Conservation (phyloP, 139 green algal species). For the Chlamydomonas asymmetrica region DNA sequence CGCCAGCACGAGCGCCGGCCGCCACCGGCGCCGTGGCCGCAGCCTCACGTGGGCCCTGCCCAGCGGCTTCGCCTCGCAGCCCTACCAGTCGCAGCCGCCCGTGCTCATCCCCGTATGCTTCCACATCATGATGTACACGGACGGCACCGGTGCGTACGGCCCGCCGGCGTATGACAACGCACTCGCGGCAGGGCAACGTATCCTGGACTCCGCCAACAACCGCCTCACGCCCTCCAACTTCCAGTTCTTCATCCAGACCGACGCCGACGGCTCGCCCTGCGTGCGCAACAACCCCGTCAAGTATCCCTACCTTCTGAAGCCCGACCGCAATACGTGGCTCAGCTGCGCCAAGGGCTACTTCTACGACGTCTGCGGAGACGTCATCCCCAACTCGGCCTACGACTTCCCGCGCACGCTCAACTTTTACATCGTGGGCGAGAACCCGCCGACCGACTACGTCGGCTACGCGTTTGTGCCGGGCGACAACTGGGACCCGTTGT, state of each 20-base stretch:
- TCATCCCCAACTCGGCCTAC: not conserved
- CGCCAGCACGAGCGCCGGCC: too few relatives aligned
- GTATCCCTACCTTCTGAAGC: not conserved
- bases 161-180: not conserved
- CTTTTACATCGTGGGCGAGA: conserved; percentile 6
- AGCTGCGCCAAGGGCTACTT: not conserved
- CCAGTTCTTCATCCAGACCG: not conserved
- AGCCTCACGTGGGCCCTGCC: too few relatives aligned
- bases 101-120: not conserved
- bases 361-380: not conserved
- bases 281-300: not conserved
- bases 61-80: not conserved
- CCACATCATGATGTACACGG: conserved; percentile 5
- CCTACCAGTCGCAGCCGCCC: not conserved
- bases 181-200: not conserved
- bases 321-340: not conserved
- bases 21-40: too few relatives aligned
- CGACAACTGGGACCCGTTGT: not conserved
- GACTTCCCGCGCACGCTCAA: conserved; percentile 14
- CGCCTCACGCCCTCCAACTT: conserved; percentile 4
- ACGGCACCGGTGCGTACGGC: not conserved
- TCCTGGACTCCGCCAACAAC: not conserved
- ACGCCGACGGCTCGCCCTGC: not conserved
- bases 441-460: not conserved
- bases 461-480: conserved; percentile 1